Evolutionary conservation across 2,329 filamentous ascomycete genomes (phyloP).

Genomic region (Cladobotryum mycophilum): DNA sequence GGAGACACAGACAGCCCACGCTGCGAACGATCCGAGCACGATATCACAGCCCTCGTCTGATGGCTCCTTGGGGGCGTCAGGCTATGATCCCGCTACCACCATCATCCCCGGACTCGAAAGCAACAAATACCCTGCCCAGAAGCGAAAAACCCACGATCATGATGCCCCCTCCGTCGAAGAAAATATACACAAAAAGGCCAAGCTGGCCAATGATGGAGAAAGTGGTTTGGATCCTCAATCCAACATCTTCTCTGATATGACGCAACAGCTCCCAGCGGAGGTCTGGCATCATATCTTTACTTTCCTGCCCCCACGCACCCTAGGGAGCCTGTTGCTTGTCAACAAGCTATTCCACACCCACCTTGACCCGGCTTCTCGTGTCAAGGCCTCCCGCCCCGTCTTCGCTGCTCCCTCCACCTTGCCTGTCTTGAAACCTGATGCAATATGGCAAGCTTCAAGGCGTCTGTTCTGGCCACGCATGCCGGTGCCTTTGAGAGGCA

Average conservation of each 20-base stretch:
- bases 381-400: conserved; percentile 18
- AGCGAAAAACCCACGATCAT: no score
- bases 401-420: conserved; percentile 21
- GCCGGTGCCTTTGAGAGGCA: conserved; percentile 59
- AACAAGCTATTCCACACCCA: conserved; percentile 60
- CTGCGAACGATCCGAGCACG: no score
- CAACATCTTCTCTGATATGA: conserved; percentile 7
- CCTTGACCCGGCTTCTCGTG: conserved; percentile 43
- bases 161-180: neutral
- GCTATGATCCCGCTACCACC: no score
- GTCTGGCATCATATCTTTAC: conserved; percentile 67
- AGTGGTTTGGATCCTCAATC: neutral
- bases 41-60: no score
- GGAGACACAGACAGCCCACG: no score
- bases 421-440: conserved; percentile 47
- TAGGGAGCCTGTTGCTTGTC: conserved; percentile 60
- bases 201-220: neutral
- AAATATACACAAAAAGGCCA: conserved; percentile 11
- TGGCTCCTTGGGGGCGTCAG: no score
- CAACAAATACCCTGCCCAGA: no score
- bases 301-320: conserved; percentile 55
- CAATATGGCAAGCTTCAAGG: conserved; percentile 66
- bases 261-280: conserved; percentile 45
- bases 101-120: no score
- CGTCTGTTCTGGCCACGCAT: conserved; percentile 59